Conservation (phyloP, 2,329 filamentous ascomycete species). For the Aspergillus ibericus region DNA sequence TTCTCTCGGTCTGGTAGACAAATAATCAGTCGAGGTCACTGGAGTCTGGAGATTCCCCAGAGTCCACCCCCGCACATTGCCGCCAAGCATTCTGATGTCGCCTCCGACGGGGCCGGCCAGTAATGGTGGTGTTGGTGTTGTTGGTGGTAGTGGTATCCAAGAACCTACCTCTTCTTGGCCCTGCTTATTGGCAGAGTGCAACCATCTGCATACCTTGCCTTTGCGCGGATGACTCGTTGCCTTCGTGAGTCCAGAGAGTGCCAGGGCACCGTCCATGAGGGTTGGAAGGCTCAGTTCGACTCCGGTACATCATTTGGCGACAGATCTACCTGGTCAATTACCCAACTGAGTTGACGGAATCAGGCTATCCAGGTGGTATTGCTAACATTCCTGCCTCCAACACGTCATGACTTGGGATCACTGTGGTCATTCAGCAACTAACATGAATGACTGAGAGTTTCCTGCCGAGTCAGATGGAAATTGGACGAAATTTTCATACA, state of each 20-base stretch:
- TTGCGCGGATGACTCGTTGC: slow-evolving; percentile 11
- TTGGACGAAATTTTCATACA: not conserved
- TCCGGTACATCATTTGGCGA: not conserved
- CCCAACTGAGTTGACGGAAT: slow-evolving; percentile 6
- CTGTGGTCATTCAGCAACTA: not conserved
- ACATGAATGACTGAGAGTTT: not conserved
- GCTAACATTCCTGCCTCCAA: slow-evolving; percentile 7
- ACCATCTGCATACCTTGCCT: not conserved
- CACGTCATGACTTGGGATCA: slow-evolving; percentile 15
- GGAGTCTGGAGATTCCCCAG: slow-evolving; percentile 12
- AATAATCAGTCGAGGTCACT: not conserved
- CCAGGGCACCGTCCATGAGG: not conserved
- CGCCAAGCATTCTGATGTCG: slow-evolving; percentile 9
- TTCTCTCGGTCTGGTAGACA: not conserved
- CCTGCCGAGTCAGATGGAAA: not conserved
- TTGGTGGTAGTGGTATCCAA: not conserved
- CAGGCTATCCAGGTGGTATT: slow-evolving; percentile 9
- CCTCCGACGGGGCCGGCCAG: not conserved
- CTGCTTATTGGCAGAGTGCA: not conserved
- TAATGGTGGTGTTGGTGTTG: not conserved
- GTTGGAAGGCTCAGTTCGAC: not conserved
- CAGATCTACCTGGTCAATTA: slow-evolving; percentile 5
- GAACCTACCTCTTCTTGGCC: not conserved
- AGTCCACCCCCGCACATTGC: slow-evolving; percentile 17
- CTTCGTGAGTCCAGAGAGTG: not conserved